Conservation (phyloP, 768 basidiomycete species). For the Boletellus sp. region DNA sequence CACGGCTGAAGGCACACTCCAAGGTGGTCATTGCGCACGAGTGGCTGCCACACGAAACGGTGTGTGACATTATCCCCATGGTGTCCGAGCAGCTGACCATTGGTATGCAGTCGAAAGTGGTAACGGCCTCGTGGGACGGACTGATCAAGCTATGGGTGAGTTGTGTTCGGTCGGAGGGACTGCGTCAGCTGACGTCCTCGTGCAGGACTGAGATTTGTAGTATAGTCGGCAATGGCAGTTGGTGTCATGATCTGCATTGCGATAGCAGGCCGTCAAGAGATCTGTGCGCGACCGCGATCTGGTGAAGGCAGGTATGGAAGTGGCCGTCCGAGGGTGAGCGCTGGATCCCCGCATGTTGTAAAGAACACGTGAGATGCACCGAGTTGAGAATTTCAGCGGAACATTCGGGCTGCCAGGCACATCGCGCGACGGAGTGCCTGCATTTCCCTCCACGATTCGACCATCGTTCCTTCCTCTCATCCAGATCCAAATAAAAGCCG, state of each 20-base stretch:
- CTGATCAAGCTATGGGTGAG: slow-evolving; percentile 96
- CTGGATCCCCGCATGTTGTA: not conserved
- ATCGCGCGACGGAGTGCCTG: too few species aligned
- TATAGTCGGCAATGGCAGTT: slow-evolving; percentile 7
- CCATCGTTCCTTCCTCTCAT: not conserved
- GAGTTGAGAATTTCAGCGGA: too few species aligned
- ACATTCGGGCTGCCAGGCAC: too few species aligned
- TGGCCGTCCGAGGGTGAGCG: too few species aligned
- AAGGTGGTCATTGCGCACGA: slow-evolving; percentile 98
- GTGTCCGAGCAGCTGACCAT: slow-evolving; percentile 9
- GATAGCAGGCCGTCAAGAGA: not conserved
- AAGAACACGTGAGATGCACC: not conserved
- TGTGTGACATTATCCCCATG: slow-evolving; percentile 40
- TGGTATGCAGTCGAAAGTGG: slow-evolving; percentile 77
- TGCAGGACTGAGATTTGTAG: slow-evolving; percentile 30
- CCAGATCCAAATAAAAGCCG: slow-evolving; percentile 22
- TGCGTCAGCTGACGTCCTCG: slow-evolving; percentile 2
- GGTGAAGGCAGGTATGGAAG: not conserved
- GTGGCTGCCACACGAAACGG: slow-evolving; percentile 97
- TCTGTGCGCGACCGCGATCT: not conserved
- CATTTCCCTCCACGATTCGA: too few species aligned
- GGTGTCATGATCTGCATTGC: slow-evolving; percentile 1
- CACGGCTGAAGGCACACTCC: slow-evolving; percentile 79
- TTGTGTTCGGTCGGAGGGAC: slow-evolving; percentile 6
- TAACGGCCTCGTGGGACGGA: slow-evolving; percentile 98